Conservation (phyloP, 129 eudicot genomes). For the Centrapalus pauciflorus region DNA sequence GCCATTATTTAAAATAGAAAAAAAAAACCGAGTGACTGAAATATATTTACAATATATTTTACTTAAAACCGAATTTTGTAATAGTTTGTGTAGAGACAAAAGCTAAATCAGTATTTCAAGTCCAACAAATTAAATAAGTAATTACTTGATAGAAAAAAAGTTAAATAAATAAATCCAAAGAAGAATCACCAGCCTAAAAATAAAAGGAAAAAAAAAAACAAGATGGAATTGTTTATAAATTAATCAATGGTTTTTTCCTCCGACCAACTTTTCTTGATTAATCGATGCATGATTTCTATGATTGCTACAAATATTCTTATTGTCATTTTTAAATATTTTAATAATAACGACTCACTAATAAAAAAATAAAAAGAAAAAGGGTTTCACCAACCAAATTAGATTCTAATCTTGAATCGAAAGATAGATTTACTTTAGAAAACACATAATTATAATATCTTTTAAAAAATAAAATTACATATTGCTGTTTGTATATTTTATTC, state of each 20-base stretch:
- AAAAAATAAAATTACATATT: no score
- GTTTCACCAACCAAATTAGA: constrained; percentile 11
- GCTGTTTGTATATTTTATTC: neutral
- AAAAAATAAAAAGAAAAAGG: neutral
- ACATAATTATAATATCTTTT: no score
- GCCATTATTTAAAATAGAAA: no score
- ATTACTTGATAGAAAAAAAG: constrained; percentile 4
- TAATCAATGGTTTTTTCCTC: constrained; percentile 11
- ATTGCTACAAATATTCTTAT: constrained; percentile 23
- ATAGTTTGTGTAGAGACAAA: constrained; percentile 6
- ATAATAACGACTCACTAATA: neutral
- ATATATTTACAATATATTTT: no score
- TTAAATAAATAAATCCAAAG: constrained; percentile 9
- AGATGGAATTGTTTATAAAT: neutral
- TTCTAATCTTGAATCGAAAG: constrained; percentile 4
- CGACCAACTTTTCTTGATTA: constrained; percentile 22
- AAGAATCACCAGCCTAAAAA: constrained; percentile 33
- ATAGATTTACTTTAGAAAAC: no score
- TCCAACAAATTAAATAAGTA: constrained; percentile 21
- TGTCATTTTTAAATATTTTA: neutral
- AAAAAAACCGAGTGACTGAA: no score
- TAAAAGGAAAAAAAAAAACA: constrained; percentile 6
- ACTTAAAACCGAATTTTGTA: neutral
- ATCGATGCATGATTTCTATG: constrained; percentile 3
- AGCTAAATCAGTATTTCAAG: constrained; percentile 24